A percentile compares a stretch with the other conserved stretches of the same genome.
Conservation (phyloP, 1,284 basidiomycete species). For the Phlebopus sp. region DNA sequence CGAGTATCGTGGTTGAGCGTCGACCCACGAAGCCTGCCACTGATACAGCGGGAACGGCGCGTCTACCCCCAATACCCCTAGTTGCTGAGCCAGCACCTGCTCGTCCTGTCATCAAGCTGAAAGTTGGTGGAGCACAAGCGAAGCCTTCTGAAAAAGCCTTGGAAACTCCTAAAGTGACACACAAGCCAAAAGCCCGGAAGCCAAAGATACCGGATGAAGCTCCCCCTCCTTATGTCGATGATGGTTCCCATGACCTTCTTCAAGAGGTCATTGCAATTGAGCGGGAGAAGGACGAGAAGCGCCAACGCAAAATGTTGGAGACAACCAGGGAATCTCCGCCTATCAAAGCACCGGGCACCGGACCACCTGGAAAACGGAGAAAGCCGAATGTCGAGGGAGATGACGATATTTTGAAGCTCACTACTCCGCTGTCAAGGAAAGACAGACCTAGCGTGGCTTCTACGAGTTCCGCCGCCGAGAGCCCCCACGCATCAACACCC, state of each 20-base stretch:
- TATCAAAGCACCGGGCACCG: constrained; percentile 37
- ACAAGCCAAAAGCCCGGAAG: constrained; percentile 46
- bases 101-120: constrained; percentile 60
- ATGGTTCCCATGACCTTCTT: constrained; percentile 72
- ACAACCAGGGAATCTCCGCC: constrained; percentile 23
- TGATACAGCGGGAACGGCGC: constrained; percentile 18
- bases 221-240: constrained; percentile 65
- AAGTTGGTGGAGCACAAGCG: constrained; percentile 38
- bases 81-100: constrained; percentile 37
- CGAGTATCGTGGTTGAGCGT: constrained; percentile 37
- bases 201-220: constrained; percentile 49
- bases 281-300: constrained; percentile 53
- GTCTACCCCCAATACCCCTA: constrained; percentile 26
- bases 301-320: constrained; percentile 37
- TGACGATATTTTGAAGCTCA: constrained; percentile 58
- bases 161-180: constrained; percentile 27
- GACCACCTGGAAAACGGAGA: constrained; percentile 50
- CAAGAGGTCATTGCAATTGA: constrained; percentile 82
- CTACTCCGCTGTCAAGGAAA: constrained; percentile 59
- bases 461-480: constrained; percentile 26
- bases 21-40: constrained; percentile 25
- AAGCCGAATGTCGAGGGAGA: constrained; percentile 50
- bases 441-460: constrained; percentile 39
- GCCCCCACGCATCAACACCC: constrained; percentile 20
- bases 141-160: constrained; percentile 29